phyloP scores from a whole-genome alignment of 179 eudicot genomes.

The Beta macrorhiza region DNA sequence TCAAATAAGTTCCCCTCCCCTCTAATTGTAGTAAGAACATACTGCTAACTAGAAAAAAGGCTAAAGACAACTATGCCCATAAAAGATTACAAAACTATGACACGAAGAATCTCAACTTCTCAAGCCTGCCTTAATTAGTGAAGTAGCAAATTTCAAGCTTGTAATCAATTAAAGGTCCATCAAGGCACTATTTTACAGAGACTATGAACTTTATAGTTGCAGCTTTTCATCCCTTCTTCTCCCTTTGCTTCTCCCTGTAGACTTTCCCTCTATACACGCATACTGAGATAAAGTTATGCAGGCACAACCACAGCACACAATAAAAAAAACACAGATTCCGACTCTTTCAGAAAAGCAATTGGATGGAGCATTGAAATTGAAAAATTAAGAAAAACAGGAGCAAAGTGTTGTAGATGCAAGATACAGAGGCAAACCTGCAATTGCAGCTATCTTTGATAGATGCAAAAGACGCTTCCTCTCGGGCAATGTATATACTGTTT shows the following conservation, averaged over 20 bases:
- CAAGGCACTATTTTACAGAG: neutral
- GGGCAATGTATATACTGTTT: conserved; percentile 42
- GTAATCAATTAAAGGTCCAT: neutral
- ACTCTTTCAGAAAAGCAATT: neutral
- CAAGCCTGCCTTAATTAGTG: neutral
- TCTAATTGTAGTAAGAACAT: neutral
- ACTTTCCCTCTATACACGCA: neutral
- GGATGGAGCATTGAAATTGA: neutral
- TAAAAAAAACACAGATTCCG: neutral
- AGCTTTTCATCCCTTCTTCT: neutral
- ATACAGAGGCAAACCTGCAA: conserved; percentile 61
- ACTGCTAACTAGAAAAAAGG: neutral
- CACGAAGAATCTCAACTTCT: neutral
- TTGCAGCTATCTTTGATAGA: conserved; percentile 89
- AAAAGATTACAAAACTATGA: neutral
- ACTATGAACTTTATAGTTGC: neutral
- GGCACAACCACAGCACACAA: neutral
- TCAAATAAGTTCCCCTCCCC: neutral
- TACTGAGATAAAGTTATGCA: neutral
- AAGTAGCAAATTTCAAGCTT: neutral
- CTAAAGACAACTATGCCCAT: no score
- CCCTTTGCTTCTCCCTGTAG: neutral
- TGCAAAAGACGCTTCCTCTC: conserved; percentile 73
- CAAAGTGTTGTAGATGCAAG: neutral
- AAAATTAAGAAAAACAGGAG: neutral